Conservation (phyloP, 176 grass and related monocot genomes). For the Carex kokanica region DNA sequence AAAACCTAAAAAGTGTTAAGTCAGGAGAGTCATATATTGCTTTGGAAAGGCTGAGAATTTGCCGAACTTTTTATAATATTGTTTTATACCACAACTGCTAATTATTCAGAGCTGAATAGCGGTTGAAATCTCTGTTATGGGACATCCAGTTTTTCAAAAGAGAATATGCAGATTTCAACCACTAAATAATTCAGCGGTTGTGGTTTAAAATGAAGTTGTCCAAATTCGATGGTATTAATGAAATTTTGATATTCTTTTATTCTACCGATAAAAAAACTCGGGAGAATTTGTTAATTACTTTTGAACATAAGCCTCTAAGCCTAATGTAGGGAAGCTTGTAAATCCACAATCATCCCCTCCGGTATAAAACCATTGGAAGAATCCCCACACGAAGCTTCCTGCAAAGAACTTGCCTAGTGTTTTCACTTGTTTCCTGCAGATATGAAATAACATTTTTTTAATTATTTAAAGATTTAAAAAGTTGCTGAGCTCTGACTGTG, state of each 20-base stretch:
- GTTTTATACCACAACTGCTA: too few relatives aligned
- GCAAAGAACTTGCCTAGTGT: slow-evolving; percentile 68
- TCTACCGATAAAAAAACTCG: too few relatives aligned
- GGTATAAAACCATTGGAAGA: slow-evolving; percentile 95
- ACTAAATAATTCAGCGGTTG: too few relatives aligned
- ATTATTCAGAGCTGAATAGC: too few relatives aligned
- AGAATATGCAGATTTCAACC: too few relatives aligned
- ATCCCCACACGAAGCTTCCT: slow-evolving; percentile 71
- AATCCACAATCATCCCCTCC: slow-evolving; percentile 71
- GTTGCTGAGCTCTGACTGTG: background rate
- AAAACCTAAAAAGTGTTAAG: slow-evolving; percentile 44
- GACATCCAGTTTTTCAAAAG: too few relatives aligned
- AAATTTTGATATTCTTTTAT: too few relatives aligned
- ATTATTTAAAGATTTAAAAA: slow-evolving; percentile 2
- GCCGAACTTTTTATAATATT: too few relatives aligned
- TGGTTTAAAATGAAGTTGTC: too few relatives aligned
- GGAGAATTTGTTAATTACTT: slow-evolving; percentile 23
- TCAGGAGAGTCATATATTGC: background rate
- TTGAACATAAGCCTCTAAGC: slow-evolving; percentile 57
- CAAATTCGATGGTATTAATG: too few relatives aligned
- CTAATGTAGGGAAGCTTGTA: slow-evolving; percentile 69
- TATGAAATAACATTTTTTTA: background rate
- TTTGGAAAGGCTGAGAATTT: background rate
- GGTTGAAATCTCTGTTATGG: too few relatives aligned
- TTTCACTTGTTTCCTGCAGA: slow-evolving; percentile 82